Base-by-base conservation (phyloP, 1,284 basidiomycete species). In the Coriolopsis trogii region DNA sequence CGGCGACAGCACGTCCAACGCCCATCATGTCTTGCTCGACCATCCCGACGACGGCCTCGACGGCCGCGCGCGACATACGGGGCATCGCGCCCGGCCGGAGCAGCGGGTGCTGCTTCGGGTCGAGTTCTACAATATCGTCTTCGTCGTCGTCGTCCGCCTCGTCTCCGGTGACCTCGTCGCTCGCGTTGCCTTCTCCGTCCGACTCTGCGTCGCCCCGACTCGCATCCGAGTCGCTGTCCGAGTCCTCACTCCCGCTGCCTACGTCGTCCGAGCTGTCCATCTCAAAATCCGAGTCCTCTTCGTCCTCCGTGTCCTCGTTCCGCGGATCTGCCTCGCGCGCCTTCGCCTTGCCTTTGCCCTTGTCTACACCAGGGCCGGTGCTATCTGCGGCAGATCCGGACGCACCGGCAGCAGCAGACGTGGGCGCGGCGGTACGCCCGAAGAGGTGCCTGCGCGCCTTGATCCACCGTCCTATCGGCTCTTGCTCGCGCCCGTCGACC, bases 401-500 rank as follows among this genome's bases (percentile, higher is more conserved):
- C n/a, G 52, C 56, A 30, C 51, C 52, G 34, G 23, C 41, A 29
- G 43, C 21, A 10, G 34, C 34, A 4, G 40, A 9, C 29, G 38
- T 21, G 10, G 59, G 49, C 3, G 48, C 51, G 8, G 15, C 36
- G 51, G 29, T 24, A 60, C 73, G 75, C 18, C 86, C 85, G 67
- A 90, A 87, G n/a, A 78, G 56, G 58, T 79, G 72, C 29, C 78
- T 75, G 52, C 82, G 73, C 49, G 73, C 70, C 47, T 80, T 72
- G 23, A 83, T 77, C 89, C 89, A 91, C 26, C 76, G 73, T 25
- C 75, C 72, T 44, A 91, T 84, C 15, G 78, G 76, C 28, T 84
- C 82, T 61, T 82, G 78, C 65, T 90, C 87, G 57, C 74, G 76
- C 24, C 80, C 82, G 55, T 91, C 87, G 9, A 90, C 76, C 78